Evolutionary conservation across 2,329 filamentous ascomycete species (phyloP), one percentile per base, ranked within the genome.

Genomic region (Xylaria sp.): DNA sequence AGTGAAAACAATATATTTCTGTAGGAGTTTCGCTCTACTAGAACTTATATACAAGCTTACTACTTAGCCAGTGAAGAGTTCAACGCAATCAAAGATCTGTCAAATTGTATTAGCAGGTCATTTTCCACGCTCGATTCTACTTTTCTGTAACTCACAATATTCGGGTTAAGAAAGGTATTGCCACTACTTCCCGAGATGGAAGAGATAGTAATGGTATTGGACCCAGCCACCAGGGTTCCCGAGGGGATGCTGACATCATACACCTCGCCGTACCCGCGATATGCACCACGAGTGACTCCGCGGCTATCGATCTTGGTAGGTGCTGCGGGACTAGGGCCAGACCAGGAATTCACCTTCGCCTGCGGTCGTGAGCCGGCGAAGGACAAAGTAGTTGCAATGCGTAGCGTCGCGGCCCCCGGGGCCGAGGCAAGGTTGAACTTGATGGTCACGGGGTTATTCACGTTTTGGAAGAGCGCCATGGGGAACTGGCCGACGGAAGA

Each of bases 211-310:
- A 91, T 85, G n/a, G 87, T 90, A 73, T 91, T 92, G 8, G 78
- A 78, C 0, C 89, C 90, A n/a, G 81, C 80, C 8, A 86, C 82
- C 55, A 92, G 81, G 2, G 82, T 88, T 0, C 88, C 88, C 1
- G 85, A 79, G 0, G 89, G 87, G 55, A 91, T 85, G n/a, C 78
- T 80, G 53, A 87, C 84, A 67, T 89, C 84, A 73, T 91, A 91
- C 6, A 90, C 83, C 72, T 92, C 89, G 4, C 89, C 89, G 61
- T 83, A 80, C 0, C 89, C 89, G 8, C 88, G 81, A 73, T 91
- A 91, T 0, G 88, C 88, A 12, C 89, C 90, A 13, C 90, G 82
- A 0, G 89, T 91, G 1, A 91, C 83, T 13, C 89, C 89, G 18
- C 89, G 83, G 4, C 86, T 89, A 75, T 91, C 84, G 57, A 92